Percentiles rank a stretch among this genome's conserved stretches.
These are phyloP conservation scores for Euryodendron excelsum DNA, from an alignment of 148 eudicot genomes.

Conservation along the genomic window DNA sequence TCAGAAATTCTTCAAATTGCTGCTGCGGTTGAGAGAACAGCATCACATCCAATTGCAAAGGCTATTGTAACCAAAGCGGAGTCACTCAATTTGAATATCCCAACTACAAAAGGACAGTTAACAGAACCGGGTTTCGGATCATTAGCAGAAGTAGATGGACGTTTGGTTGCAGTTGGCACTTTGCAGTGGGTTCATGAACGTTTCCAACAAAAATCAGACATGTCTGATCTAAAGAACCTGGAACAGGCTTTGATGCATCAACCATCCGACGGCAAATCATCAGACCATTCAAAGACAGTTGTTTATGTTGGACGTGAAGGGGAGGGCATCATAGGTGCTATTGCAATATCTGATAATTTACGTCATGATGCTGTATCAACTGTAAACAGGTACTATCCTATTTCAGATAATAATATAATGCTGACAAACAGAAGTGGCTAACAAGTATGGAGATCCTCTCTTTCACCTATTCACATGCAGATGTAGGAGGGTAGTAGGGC, in stretches of 20 bases:
- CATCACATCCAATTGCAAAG: conserved; percentile 89
- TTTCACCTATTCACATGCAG: background rate
- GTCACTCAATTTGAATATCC: conserved; percentile 54
- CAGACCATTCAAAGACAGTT: conserved; percentile 60
- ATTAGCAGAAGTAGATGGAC: conserved; percentile 90
- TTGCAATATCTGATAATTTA: conserved; percentile 71
- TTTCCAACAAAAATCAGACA: conserved; percentile 49
- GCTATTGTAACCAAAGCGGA: conserved; percentile 82
- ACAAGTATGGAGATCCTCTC: background rate
- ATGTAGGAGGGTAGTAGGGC: background rate
- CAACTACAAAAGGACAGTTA: conserved; percentile 69
- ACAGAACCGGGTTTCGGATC: conserved; percentile 94
- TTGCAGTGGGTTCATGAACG: conserved; percentile 77
- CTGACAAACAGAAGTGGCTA: conserved; percentile 2
- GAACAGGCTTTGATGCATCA: conserved; percentile 48
- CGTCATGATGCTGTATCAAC: conserved; percentile 78
- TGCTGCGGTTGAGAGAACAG: conserved; percentile 96
- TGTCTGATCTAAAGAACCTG: conserved; percentile 43
- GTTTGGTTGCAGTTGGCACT: conserved; percentile 82
- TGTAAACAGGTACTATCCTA: conserved; percentile 47
- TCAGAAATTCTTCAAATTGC: conserved; percentile 79
- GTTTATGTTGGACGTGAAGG: conserved; percentile 92
- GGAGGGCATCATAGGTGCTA: conserved; percentile 87
- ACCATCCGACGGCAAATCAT: conserved; percentile 26
- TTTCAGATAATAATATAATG: background rate